These are phyloP conservation scores for Backusella australiensis DNA, from an alignment of 192 early-diverging fungal genomes.

Conservation along the genomic window DNA sequence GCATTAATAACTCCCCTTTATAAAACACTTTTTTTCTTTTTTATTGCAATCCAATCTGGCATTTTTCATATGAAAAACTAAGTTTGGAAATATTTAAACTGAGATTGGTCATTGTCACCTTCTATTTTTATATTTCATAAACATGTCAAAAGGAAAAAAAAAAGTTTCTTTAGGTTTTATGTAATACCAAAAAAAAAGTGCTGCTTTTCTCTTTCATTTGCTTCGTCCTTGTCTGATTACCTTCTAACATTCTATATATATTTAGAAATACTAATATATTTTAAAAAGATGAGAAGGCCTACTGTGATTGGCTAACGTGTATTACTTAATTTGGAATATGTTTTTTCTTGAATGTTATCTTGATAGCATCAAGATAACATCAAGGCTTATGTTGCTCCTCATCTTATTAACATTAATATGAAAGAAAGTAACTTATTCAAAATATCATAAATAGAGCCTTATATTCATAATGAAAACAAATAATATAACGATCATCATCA, in stretches of 20 bases:
- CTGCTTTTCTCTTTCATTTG: background rate
- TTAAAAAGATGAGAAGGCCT: background rate
- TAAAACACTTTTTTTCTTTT: background rate
- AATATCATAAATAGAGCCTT: too few species aligned
- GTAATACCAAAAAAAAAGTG: background rate
- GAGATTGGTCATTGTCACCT: background rate
- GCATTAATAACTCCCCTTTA: background rate
- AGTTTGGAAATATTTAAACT: slow-evolving; percentile 1
- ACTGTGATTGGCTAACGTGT: background rate
- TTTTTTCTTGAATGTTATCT: background rate
- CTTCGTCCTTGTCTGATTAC: background rate
- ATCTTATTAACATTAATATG: too few species aligned
- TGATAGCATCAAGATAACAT: background rate
- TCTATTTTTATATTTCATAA: background rate
- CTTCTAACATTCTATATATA: background rate
- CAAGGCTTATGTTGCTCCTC: background rate
- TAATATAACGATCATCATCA: too few species aligned
- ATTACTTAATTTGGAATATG: background rate
- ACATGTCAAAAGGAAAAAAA: slow-evolving; percentile 1
- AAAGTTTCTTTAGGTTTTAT: background rate
- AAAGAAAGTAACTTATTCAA: too few species aligned
- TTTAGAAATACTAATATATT: background rate
- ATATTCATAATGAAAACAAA: too few species aligned
- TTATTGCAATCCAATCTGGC: background rate
- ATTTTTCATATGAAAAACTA: background rate